Evolutionary conservation across 495 filamentous ascomycete species (phyloP), one percentile per base, ranked within the genome.

Genomic region (Talaromyces borbonicus): DNA sequence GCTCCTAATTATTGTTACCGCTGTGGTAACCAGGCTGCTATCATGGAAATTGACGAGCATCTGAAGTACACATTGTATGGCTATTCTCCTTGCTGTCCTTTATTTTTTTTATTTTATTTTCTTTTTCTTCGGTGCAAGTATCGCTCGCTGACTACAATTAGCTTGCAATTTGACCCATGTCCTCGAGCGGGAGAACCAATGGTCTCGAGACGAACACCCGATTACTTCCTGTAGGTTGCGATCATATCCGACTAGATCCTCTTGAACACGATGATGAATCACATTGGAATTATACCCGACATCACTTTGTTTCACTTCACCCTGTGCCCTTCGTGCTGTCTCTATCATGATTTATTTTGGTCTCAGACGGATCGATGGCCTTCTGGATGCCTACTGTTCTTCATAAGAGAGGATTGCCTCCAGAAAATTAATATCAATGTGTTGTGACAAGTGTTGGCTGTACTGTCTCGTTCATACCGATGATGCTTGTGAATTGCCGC

Each of bases 1-100:
- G 90, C 90, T 27, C 90, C 90, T 24, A 96, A 96, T 67, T 96
- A 96, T 67, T 96, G 90, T 71, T 95, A 94, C 73, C 78, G 92
- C 60, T 98, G 92, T 63, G 92, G 92, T 56, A 98, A 98, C 68
- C 92, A 98, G 68, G 92, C 92, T 41, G 92, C 92, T 8, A 98
- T 98, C 65, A 98, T 98, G 92, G 92, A 98, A 66, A 98, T 98
- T 65, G 92, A 98, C 51, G 92, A 98, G 68, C 89, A 98, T 67
- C 69, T 98, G 65, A 97, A 98, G 73, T 98, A 97, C 64, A 98
- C 92, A 57, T 98, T 98, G 92, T 98, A 78, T 68, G 88, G 83
- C 18, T 25, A n/a, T n/a, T n/a, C n/a, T n/a, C n/a, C n/a, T n/a
- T n/a, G n/a, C n/a, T n/a, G n/a, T n/a, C n/a, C n/a, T 12, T 23